Evolutionary conservation across 2,329 filamentous ascomycete genomes (phyloP).

Genomic region (Talaromyces sp.): DNA sequence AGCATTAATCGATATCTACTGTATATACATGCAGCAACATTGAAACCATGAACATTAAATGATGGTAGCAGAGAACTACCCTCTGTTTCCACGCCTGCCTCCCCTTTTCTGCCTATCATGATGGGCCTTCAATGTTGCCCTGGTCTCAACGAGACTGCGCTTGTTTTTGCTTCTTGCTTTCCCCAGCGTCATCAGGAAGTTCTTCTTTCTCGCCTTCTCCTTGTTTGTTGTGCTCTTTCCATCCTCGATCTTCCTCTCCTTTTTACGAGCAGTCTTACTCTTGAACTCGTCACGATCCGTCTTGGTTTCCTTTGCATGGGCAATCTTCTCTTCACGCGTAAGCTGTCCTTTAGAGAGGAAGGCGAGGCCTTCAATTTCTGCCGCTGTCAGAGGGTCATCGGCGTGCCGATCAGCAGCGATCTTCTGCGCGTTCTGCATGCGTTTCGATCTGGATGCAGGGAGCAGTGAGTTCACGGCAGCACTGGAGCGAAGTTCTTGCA

Average conservation of each 20-base stretch:
- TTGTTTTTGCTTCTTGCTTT: slow-evolving; percentile 96
- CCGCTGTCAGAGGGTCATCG: slow-evolving; percentile 85
- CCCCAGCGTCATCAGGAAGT: slow-evolving; percentile 95
- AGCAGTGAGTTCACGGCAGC: slow-evolving; percentile 64
- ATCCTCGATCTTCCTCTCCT: slow-evolving; percentile 78
- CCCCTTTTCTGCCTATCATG: slow-evolving; percentile 78
- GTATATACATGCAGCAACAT: not conserved
- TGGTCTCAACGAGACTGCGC: slow-evolving; percentile 82
- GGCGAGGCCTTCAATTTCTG: slow-evolving; percentile 83
- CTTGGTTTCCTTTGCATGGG: slow-evolving; percentile 76
- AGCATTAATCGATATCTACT: not conserved
- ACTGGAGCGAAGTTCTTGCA: slow-evolving; percentile 76
- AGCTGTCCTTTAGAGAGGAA: slow-evolving; percentile 66
- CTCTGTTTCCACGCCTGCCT: slow-evolving; percentile 69
- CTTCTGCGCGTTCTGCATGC: slow-evolving; percentile 43
- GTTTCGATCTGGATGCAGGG: slow-evolving; percentile 35
- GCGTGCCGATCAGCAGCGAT: slow-evolving; percentile 55
- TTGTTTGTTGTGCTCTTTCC: slow-evolving; percentile 97
- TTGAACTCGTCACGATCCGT: slow-evolving; percentile 74
- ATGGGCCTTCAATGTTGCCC: slow-evolving; percentile 74
- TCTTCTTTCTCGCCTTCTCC: slow-evolving; percentile 96
- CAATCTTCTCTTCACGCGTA: slow-evolving; percentile 85
- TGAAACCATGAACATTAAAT: not conserved
- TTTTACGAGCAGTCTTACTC: slow-evolving; percentile 74
- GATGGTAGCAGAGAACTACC: slow-evolving; percentile 7